phyloP scores from a whole-genome alignment of 306 rosid species.

The Fagus sylvatica region DNA sequence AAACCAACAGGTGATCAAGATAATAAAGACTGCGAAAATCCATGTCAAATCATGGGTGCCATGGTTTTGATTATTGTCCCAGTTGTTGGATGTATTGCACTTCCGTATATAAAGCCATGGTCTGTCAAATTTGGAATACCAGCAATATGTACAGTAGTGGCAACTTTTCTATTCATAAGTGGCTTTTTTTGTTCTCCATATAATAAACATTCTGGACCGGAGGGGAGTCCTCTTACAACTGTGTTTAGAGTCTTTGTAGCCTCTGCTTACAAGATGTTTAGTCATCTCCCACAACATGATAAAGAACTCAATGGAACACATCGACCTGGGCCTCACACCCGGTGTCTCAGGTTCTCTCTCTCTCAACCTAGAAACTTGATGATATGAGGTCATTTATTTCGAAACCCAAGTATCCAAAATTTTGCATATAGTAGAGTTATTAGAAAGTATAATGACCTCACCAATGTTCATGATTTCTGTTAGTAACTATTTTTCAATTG shows the following conservation, averaged over 20 bases:
- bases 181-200: conserved; percentile 11
- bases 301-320: conserved; percentile 5
- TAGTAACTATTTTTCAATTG: neutral
- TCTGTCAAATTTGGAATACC: conserved; percentile 29
- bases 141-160: conserved; percentile 9
- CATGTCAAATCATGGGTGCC: neutral
- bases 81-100: conserved; percentile 12
- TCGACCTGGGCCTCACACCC: neutral
- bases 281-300: neutral
- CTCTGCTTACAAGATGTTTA: conserved; percentile 23
- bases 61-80: neutral
- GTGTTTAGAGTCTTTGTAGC: conserved; percentile 29
- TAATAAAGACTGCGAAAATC: neutral
- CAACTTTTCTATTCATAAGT: conserved; percentile 26
- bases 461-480: neutral
- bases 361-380: neutral
- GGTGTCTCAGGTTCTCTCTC: conserved; percentile 12
- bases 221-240: conserved; percentile 32
- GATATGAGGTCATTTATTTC: neutral
- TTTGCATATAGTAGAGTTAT: neutral
- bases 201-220: neutral
- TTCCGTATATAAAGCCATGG: conserved; percentile 30
- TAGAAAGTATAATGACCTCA: neutral
- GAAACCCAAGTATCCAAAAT: neutral
- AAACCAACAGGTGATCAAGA: neutral